These are phyloP conservation scores for Protomyces arabidopsidicola DNA, from an alignment of 1,139 yeast genomes.

Conservation along the genomic window DNA sequence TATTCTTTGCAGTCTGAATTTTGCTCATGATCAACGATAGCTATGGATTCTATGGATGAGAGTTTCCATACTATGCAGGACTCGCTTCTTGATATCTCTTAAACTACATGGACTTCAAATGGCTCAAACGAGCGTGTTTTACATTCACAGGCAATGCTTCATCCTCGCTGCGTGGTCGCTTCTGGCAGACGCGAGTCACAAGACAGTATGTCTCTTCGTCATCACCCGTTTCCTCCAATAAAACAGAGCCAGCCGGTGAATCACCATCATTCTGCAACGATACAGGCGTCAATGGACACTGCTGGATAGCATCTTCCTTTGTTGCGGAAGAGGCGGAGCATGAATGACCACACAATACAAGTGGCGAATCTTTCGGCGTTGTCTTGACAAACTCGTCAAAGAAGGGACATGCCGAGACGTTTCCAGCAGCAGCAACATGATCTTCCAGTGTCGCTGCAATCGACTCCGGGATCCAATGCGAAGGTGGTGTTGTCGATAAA, in stretches of 20 bases:
- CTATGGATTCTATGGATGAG: too few species aligned
- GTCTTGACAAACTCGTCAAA: slow-evolving; percentile 19
- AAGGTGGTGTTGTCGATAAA: not conserved
- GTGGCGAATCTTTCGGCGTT: slow-evolving; percentile 1
- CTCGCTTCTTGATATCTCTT: too few species aligned
- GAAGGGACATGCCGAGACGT: slow-evolving; percentile 7
- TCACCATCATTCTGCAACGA: not conserved
- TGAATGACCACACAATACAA: not conserved
- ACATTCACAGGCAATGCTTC: not conserved
- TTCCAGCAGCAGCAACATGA: not conserved
- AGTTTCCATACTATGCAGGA: too few species aligned
- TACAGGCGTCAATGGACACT: not conserved
- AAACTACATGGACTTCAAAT: not conserved
- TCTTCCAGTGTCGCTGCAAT: not conserved
- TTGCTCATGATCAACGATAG: too few species aligned
- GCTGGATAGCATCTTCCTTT: not conserved
- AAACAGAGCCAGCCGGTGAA: not conserved
- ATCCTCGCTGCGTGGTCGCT: not conserved
- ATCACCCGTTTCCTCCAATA: not conserved
- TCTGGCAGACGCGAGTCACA: not conserved
- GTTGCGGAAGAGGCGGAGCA: not conserved
- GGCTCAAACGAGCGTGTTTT: not conserved
- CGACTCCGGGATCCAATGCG: too few species aligned
- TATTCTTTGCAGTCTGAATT: too few species aligned
- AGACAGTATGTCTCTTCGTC: not conserved